phyloP scores from a whole-genome alignment of 352 stramenopile species.

The Globisporangium megalacanthum region DNA sequence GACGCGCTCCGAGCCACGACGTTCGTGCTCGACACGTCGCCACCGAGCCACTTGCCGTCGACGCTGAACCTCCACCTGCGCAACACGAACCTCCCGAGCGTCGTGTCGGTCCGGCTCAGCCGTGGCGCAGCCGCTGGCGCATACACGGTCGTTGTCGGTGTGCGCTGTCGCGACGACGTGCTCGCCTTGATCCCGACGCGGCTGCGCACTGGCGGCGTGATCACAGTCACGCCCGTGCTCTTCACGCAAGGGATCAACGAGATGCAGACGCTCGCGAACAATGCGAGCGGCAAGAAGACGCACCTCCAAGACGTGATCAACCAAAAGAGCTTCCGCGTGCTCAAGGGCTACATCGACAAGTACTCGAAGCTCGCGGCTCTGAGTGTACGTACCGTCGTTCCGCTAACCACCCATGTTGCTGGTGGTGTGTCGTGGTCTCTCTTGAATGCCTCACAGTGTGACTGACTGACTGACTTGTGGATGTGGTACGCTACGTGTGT shows the following conservation, averaged over 20 bases:
- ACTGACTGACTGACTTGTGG: neutral
- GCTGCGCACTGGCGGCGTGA: constrained; percentile 68
- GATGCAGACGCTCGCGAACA: constrained; percentile 93
- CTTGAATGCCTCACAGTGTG: neutral
- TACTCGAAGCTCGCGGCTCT: constrained; percentile 49
- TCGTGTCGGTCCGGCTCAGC: constrained; percentile 20
- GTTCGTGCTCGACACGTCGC: constrained; percentile 69
- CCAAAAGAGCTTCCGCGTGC: constrained; percentile 72
- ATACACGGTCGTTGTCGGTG: constrained; percentile 55
- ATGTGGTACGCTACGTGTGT: neutral
- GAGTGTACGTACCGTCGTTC: constrained; percentile 18
- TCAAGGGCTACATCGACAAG: constrained; percentile 81
- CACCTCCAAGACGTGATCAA: constrained; percentile 89
- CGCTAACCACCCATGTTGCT: neutral
- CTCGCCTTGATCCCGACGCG: constrained; percentile 32
- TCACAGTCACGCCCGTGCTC: constrained; percentile 73
- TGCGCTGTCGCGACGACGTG: constrained; percentile 64
- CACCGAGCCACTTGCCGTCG: constrained; percentile 65
- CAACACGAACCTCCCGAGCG: constrained; percentile 62
- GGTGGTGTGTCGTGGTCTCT: neutral
- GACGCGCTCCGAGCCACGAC: constrained; percentile 83
- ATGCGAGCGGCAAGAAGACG: constrained; percentile 83
- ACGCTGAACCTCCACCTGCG: constrained; percentile 49
- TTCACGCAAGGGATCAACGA: constrained; percentile 94
- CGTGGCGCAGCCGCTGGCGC: no score